A percentile compares a stretch with the other conserved stretches of the same genome.
Conservation (phyloP, 2,329 filamentous ascomycete genomes). For the Trichophyton equinum region DNA sequence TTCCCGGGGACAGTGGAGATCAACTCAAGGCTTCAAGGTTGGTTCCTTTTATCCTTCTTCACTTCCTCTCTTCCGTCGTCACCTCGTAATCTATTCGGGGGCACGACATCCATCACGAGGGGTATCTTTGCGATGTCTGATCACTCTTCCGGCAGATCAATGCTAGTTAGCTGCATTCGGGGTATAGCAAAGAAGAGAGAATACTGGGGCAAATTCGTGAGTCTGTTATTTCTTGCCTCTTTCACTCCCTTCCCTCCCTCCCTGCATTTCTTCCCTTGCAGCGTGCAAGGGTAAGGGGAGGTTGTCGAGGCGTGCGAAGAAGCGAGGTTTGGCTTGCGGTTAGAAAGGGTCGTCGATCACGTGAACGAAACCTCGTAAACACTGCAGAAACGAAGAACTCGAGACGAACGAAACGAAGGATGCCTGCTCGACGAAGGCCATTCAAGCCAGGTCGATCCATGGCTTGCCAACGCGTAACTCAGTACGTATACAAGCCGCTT, state of each 20-base stretch:
- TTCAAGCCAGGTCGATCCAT: not conserved
- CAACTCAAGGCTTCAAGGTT: not conserved
- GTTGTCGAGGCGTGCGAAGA: not conserved
- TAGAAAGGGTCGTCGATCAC: not conserved
- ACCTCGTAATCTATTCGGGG: not conserved
- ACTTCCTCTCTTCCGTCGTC: not conserved
- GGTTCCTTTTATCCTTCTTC: not conserved
- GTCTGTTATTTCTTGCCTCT: not conserved
- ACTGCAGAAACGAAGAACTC: not conserved
- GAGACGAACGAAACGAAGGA: not conserved
- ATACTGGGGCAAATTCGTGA: not conserved
- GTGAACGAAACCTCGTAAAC: not conserved
- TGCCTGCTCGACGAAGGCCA: not conserved
- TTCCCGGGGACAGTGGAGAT: not conserved
- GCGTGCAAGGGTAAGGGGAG: not conserved
- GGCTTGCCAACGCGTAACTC: not conserved
- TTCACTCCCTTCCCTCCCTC: not conserved
- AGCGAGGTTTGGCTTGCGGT: not conserved
- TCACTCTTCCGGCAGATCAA: not conserved
- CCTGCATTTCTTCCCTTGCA: not conserved
- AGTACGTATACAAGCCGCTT: not conserved
- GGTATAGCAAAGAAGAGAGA: not conserved
- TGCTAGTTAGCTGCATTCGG: not conserved
- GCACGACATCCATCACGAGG: not conserved
- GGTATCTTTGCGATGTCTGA: not conserved